These are phyloP conservation scores for Peronospora belbahrii DNA, from an alignment of 352 stramenopile species.

Conservation along the genomic window DNA sequence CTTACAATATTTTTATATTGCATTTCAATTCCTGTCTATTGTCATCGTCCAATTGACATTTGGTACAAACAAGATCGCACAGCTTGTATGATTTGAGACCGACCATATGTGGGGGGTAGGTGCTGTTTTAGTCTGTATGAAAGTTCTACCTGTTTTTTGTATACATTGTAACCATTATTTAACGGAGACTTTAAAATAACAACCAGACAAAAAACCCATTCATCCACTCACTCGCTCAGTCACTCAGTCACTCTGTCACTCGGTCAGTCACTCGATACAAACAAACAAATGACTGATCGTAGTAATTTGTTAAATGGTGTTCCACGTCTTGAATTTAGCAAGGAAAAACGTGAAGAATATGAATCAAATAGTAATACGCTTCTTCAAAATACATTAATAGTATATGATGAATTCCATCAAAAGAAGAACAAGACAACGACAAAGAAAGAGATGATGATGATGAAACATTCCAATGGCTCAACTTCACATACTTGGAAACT, in stretches of 20 bases:
- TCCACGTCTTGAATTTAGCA: constrained; percentile 32
- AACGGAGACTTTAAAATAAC: no score
- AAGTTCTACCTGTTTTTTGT: no score
- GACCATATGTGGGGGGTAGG: no score
- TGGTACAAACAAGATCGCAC: constrained; percentile 3
- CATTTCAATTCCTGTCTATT: no score
- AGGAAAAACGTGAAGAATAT: constrained; percentile 28
- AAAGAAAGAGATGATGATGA: no score
- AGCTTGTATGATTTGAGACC: constrained; percentile 16
- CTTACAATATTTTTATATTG: no score
- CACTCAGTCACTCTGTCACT: neutral
- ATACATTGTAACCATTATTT: no score
- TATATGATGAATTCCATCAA: constrained; percentile 51
- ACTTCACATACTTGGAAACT: no score
- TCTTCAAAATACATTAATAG: constrained; percentile 41
- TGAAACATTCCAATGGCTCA: no score
- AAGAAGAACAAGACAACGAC: constrained; percentile 20
- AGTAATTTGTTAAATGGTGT: constrained; percentile 20
- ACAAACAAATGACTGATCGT: constrained; percentile 4
- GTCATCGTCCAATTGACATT: constrained; percentile 10
- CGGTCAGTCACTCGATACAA: no score
- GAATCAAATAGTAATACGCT: constrained; percentile 50
- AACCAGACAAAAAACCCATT: no score
- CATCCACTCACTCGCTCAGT: constrained; percentile 2
- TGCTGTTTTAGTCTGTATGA: no score